Base-by-base conservation (phyloP, 805 yeast species). In the Scheffersomyces coipomensis region DNA sequence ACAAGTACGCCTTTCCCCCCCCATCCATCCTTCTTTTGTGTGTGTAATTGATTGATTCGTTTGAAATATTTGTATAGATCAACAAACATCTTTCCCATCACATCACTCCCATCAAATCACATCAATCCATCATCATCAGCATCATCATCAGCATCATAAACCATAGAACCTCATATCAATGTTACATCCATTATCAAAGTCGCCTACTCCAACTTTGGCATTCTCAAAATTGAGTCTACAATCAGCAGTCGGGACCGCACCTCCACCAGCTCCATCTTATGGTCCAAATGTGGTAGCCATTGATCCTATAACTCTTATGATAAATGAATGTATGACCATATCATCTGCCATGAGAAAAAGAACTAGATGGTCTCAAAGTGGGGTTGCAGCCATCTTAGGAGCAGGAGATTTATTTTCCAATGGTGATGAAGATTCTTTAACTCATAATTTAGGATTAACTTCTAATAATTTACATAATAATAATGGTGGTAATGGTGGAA, bases 261-360 rank as follows among this genome's bases (percentile, higher is more conserved):
- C 17, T 13, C 13, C 9, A 8, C 17, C 17, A 13, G 4, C 18
- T n/a, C 5, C 7, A 5, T 13, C 17, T 27, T 13, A 27, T 27
- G 18, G 18, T 5, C n/a, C 4, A 17, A 7, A 30, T 12, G 33
- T 18, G 10, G 58, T 49, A 37, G 62, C 91, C 6, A 73, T 86
- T 37, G 90, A 87, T 60, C 86, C 95, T 11, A 75, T 84, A 40
- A 85, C 95, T 1, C 79, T 91, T 49, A 85, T 88, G 48, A 81
- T 88, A 44, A 85, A 86, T 56, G 98, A 93, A 66, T 88, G 97
- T 60, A 85, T 88, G 54, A 75, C 83, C 41, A 77, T 93, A 37
- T 79, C 91, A 15, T 83, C 95, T 15, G 89, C 93, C 17, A 88
- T 93, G 95, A 74, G 97, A 39, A 89, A 88, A 56, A 58, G 59